A percentile compares a stretch with the other conserved stretches of the same genome.
phyloP scores from a whole-genome alignment of 1,284 basidiomycete species.

The Leccinum pachyderme region DNA sequence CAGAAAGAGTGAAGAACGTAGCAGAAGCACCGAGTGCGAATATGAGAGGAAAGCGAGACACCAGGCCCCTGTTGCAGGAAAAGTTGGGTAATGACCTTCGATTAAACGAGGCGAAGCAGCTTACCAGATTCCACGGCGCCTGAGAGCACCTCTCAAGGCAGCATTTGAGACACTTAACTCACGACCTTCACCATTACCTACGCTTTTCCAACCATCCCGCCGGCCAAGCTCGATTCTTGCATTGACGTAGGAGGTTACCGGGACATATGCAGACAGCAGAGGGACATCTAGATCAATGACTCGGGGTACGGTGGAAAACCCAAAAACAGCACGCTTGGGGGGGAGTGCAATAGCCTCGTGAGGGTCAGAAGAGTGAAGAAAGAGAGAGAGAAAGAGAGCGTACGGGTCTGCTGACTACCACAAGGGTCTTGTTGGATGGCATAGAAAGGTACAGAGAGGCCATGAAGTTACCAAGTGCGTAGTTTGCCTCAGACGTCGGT shows the following conservation, averaged over 20 bases:
- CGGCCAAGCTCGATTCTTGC: constrained; percentile 67
- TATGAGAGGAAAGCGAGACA: constrained; percentile 67
- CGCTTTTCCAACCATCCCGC: constrained; percentile 61
- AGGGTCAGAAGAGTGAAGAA: constrained; percentile 12
- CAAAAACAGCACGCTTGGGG: constrained; percentile 27
- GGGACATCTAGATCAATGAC: constrained; percentile 50
- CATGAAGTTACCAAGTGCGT: constrained; percentile 81
- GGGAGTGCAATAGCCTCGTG: constrained; percentile 58
- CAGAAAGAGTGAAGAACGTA: constrained; percentile 39
- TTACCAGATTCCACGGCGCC: constrained; percentile 66
- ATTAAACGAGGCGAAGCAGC: constrained; percentile 17
- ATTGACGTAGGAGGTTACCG: constrained; percentile 45
- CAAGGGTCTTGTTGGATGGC: constrained; percentile 58
- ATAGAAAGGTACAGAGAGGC: constrained; percentile 56
- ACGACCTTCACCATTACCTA: constrained; percentile 65
- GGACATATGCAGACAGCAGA: constrained; percentile 51
- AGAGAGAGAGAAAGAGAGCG: constrained; percentile 28
- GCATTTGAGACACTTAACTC: constrained; percentile 67
- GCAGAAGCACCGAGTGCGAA: constrained; percentile 41
- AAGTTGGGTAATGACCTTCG: neutral
- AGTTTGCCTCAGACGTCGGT: constrained; percentile 65
- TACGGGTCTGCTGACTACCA: constrained; percentile 61
- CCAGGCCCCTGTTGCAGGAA: constrained; percentile 49
- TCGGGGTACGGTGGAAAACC: constrained; percentile 41
- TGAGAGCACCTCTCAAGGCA: constrained; percentile 55